Conservation (phyloP, 129 eudicot species). For the Flaveria robusta region DNA sequence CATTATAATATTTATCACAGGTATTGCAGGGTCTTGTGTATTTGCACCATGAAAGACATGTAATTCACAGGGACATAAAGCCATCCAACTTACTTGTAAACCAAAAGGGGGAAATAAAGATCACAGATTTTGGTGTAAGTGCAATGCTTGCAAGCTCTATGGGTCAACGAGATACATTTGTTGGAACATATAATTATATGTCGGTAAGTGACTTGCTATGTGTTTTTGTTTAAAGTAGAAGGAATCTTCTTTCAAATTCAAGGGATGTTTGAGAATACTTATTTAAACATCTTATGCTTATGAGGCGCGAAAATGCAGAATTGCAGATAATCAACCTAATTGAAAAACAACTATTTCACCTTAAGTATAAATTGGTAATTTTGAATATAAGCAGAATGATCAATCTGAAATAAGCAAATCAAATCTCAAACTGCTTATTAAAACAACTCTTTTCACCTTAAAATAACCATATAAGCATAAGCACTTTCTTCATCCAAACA, state of each 20-base stretch:
- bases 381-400: background rate
- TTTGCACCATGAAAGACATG: conserved; percentile 91
- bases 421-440: background rate
- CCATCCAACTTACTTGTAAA: conserved; percentile 93
- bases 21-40: conserved; percentile 90
- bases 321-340: background rate
- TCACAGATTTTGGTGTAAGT: conserved; percentile 97
- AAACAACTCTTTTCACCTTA: background rate
- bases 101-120: conserved; percentile 93
- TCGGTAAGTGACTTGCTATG: conserved; percentile 54
- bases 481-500: background rate
- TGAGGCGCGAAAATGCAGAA: background rate
- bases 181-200: conserved; percentile 98
- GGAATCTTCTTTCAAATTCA: background rate
- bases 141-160: conserved; percentile 95
- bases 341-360: background rate
- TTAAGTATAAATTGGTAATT: background rate
- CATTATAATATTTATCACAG: conserved; percentile 38
- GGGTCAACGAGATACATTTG: conserved; percentile 97
- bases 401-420: background rate
- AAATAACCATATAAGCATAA: background rate
- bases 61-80: conserved; percentile 93
- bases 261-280: background rate
- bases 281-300: background rate
- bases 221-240: background rate